Evolutionary conservation across 371 early-diverging fungal genomes (phyloP), one percentile per base, ranked within the genome.

Genomic region (Coemansia sp.): DNA sequence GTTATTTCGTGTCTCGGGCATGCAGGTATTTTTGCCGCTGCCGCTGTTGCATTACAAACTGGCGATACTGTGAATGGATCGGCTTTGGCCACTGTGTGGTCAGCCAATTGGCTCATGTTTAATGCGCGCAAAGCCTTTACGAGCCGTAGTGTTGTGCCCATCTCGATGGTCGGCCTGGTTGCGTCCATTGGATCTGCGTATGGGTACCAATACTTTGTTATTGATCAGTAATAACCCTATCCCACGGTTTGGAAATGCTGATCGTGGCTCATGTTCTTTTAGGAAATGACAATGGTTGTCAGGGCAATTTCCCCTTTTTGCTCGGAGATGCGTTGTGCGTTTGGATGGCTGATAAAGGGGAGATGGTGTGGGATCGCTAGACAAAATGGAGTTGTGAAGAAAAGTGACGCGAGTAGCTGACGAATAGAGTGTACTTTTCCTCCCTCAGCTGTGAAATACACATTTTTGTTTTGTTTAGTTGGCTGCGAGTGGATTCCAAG

Each of bases 91-190:
- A 53, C 65, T 5, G 61, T 59, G 10, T 75, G 76, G 76, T 75
- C 76, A 5, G 61, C 65, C 2, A 61, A 67, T 37, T 75, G 76
- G 76, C 50, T 75, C 59, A 71, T 75, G 29, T 75, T 75, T 13
- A 75, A 71, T 31, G 76, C 68, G 2, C 72, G 76, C 6, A 71
- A 68, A 22, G 76, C 76, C 6, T 11, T 70, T 11, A 63, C 22
- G 29, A 62, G 67, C 13, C 21, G 47, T 8, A 14, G 50, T 0
- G 13, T 31, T 5, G 8, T 61, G 4, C 75, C 75, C 1, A 59
- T 75, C 11, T 57, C 61, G 4, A 64, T 75, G 71, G 53, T 67
- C 2, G 56, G 40, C 0, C 22, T 45, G 11, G 58, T 71, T 16
- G 67, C 64, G 0, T 22, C 71, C 0, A 24, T 71, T 7, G 75